Percentiles rank a stretch among this genome's conserved stretches.
These are phyloP conservation scores for Helianthus annuus DNA, from an alignment of 129 eudicot species.

Conservation along the genomic window HanXRQr2.0-SUNRISE NC_035444.2:157658025-157658524, in stretches of 20 bases:
- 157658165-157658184: constrained; percentile 45
- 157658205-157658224: constrained; percentile 46
- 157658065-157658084: constrained; percentile 9
- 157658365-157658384: not conserved
- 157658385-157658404: not conserved
- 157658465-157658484: not conserved
- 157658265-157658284: constrained; percentile 73
- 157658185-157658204: constrained; percentile 37
- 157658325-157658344: not conserved
- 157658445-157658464: not conserved
- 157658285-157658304: constrained; percentile 34
- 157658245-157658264: constrained; percentile 45
- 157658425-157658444: not conserved
- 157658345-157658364: constrained; percentile 5
- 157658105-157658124: constrained; percentile 45
- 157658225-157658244: constrained; percentile 42
- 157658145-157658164: constrained; percentile 75
- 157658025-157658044: not conserved
- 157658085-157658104: constrained; percentile 70
- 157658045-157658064: not conserved
- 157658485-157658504: not conserved
- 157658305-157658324: constrained; percentile 2
- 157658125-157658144: constrained; percentile 64
- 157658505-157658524: not conserved
- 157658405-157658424: not conserved